These are phyloP conservation scores for Erysiphe pulchra DNA, from an alignment of 2,329 filamentous ascomycete species.

Conservation along the genomic window DNA sequence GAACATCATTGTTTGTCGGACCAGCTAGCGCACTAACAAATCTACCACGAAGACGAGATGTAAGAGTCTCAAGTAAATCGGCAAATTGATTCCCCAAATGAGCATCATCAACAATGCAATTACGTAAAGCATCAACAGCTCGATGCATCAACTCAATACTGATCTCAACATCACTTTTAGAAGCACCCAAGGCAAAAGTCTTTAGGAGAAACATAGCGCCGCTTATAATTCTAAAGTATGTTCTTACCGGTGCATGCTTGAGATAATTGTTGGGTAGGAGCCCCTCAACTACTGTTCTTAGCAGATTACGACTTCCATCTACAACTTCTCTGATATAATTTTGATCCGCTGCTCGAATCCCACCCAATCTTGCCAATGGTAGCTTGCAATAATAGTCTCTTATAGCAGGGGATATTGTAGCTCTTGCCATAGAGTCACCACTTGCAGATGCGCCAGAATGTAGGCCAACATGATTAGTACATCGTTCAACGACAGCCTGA, in stretches of 20 bases:
- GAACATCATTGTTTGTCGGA: conserved; percentile 13
- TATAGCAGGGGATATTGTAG: conserved; percentile 31
- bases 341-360: conserved; percentile 33
- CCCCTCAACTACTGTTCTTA: no score
- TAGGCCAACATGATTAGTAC: conserved; percentile 46
- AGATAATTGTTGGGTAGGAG: conserved; percentile 50
- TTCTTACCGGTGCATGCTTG: conserved; percentile 59
- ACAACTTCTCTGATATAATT: no score
- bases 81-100: conserved; percentile 68
- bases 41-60: conserved; percentile 43
- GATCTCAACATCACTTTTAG: conserved; percentile 50
- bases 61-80: conserved; percentile 56
- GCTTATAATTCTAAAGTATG: conserved; percentile 67
- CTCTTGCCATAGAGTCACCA: conserved; percentile 10
- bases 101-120: conserved; percentile 62
- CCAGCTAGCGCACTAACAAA: conserved; percentile 40
- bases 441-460: conserved; percentile 12
- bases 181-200: conserved; percentile 60
- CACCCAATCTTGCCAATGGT: conserved; percentile 35
- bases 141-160: conserved; percentile 52
- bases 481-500: conserved; percentile 84
- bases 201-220: conserved; percentile 68
- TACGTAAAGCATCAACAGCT: conserved; percentile 47
- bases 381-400: conserved; percentile 39
- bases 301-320: no score